These are phyloP conservation scores for Trichoderma afroharzianum DNA, from an alignment of 2,329 filamentous ascomycete species.

Conservation along the genomic window DNA sequence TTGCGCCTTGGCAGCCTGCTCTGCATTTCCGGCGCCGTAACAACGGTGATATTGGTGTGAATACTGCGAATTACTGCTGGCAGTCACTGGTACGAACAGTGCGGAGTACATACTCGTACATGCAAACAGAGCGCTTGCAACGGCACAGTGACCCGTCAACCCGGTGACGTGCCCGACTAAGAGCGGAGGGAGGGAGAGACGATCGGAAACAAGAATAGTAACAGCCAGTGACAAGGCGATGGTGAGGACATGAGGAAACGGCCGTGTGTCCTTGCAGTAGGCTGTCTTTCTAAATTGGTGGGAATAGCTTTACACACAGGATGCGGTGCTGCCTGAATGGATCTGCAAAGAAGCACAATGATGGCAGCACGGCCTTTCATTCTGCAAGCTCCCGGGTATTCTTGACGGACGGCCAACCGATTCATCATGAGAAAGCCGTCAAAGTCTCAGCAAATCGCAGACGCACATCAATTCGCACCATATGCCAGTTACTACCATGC, in stretches of 20 bases:
- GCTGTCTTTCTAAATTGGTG: background rate
- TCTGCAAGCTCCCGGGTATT: background rate
- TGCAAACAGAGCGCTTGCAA: constrained; percentile 5
- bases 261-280: background rate
- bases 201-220: constrained; percentile 8
- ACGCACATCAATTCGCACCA: background rate
- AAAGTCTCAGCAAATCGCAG: background rate
- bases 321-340: background rate
- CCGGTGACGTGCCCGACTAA: background rate
- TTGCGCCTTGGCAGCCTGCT: constrained; percentile 5
- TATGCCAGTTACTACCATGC: background rate
- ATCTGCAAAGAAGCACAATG: background rate
- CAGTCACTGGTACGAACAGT: background rate
- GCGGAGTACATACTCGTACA: background rate
- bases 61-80: background rate
- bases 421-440: background rate
- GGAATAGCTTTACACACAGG: background rate
- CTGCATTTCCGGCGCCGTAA: background rate
- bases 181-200: background rate
- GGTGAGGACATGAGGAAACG: background rate
- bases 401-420: background rate
- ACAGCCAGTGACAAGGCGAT: background rate
- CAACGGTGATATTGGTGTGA: background rate
- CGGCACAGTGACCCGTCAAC: background rate
- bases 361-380: background rate